A percentile compares a stretch with the other conserved stretches of the same genome.
These are phyloP conservation scores for Phytophthora sansomeana DNA, from an alignment of 352 stramenopile species.

Conservation along the genomic window DNA sequence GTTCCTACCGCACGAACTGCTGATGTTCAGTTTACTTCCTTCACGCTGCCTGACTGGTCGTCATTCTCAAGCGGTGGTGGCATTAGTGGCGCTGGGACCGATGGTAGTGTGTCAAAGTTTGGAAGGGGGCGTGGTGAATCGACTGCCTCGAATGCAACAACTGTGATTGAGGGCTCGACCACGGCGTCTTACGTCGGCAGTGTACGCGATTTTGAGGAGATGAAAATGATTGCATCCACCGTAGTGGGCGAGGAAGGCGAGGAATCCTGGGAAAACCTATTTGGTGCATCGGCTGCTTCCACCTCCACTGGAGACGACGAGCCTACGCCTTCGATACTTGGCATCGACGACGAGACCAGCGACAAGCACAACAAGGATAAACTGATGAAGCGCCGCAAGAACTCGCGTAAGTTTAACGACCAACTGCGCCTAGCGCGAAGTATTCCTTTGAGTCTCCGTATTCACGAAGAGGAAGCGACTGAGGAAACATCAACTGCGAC, in stretches of 20 bases:
- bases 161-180: constrained; percentile 49
- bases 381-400: constrained; percentile 67
- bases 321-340: constrained; percentile 32
- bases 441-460: constrained; percentile 62
- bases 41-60: constrained; percentile 70
- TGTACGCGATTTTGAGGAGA: constrained; percentile 63
- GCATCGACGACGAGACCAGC: constrained; percentile 40
- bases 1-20: constrained; percentile 34
- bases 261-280: constrained; percentile 80
- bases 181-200: constrained; percentile 48
- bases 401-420: constrained; percentile 75
- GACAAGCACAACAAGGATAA: constrained; percentile 52
- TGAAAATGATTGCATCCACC: constrained; percentile 72
- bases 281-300: constrained; percentile 43
- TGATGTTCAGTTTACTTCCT: constrained; percentile 70
- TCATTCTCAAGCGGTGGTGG: constrained; percentile 43
- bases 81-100: constrained; percentile 16
- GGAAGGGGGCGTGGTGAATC: constrained; percentile 43
- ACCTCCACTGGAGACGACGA: constrained; percentile 24
- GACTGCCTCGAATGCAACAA: constrained; percentile 45
- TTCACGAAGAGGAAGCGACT: constrained; percentile 49
- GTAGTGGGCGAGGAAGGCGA: constrained; percentile 46
- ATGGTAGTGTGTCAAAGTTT: constrained; percentile 44
- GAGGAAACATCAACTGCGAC: constrained; percentile 13
- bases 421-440: constrained; percentile 65